Base-by-base conservation (phyloP, 345 rosid genomes). In the Citrus australasica region DNA sequence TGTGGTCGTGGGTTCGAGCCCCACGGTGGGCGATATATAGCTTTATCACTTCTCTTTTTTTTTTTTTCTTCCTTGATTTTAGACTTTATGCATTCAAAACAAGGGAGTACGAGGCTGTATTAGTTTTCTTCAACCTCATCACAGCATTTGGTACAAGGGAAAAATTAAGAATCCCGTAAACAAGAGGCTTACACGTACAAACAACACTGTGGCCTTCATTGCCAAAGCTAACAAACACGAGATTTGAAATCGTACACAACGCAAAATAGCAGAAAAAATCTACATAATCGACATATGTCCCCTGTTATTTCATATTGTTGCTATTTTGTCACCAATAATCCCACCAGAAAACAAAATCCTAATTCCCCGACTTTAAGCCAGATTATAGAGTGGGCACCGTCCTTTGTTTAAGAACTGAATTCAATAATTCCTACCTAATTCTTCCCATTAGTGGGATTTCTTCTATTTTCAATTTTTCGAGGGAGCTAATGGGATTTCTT, bases 1-100 rank as follows among this genome's bases (percentile, higher is more conserved):
- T 84, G 86, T 85, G 85, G 93, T 88, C 84, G 83, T 85, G 88
- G 86, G 84, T 83, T 83, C 83, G 82, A 84, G 80, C 81, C 86
- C 89, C 84, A 81, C 82, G 89, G 82, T 85, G 83, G 90, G 80
- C 85, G 84, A 2, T 5, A n/a, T 5, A 0, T 55, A 17, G 1
- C 7, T 6, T 6, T 6, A 2, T 21, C 17, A 17, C 1, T 16
- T 2, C n/a, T n/a, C n/a, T 25, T 0, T 0, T 10, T 3, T 0
- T 42, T 42, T 9, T 3, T 10, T 0, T 42, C 48, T 0, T 42
- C 14, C 51, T 42, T 16, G 56, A 16, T 1, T 51, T 17, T 16
- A 51, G 7, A 4, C 19, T 14, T 14, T 14, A 32, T 30, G 27
- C 28, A 22, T 69, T 16, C 2, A 8, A 7, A 14, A 14, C 37